Conservation (phyloP, 2,329 filamentous ascomycete genomes). For the Colletotrichum gloeosporioides region DNA sequence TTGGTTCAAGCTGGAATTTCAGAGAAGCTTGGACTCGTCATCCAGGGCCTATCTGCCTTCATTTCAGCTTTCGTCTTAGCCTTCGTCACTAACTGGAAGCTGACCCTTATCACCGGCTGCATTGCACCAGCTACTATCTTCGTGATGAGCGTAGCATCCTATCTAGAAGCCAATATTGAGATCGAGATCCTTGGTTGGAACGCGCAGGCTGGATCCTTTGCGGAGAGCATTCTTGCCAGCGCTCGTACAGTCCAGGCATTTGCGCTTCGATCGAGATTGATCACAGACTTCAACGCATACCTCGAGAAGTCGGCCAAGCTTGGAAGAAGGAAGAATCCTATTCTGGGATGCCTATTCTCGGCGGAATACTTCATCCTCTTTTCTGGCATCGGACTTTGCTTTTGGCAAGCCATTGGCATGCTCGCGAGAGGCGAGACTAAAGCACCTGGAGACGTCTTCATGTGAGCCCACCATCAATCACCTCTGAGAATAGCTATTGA, state of each 20-base stretch:
- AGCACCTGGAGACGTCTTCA: conserved; percentile 43
- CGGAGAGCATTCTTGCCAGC: conserved; percentile 41
- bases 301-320: conserved; percentile 39
- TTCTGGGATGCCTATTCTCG: conserved; percentile 43
- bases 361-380: conserved; percentile 46
- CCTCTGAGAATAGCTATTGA: neutral
- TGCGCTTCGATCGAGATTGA: conserved; percentile 41
- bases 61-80: conserved; percentile 43
- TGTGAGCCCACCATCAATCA: conserved; percentile 26
- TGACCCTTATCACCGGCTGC: conserved; percentile 43
- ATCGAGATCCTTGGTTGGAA: conserved; percentile 40
- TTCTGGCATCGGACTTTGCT: conserved; percentile 45
- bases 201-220: conserved; percentile 37
- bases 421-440: conserved; percentile 39
- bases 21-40: conserved; percentile 43
- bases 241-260: conserved; percentile 49
- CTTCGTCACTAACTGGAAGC: conserved; percentile 46
- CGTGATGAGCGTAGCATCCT: conserved; percentile 33
- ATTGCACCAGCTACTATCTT: conserved; percentile 33
- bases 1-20: conserved; percentile 46
- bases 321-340: conserved; percentile 42
- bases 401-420: conserved; percentile 50
- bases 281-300: conserved; percentile 42
- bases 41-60: conserved; percentile 44
- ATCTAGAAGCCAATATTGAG: conserved; percentile 36